phyloP scores from a whole-genome alignment of 106 monocot species.

The Platanthera zijinensis region DNA sequence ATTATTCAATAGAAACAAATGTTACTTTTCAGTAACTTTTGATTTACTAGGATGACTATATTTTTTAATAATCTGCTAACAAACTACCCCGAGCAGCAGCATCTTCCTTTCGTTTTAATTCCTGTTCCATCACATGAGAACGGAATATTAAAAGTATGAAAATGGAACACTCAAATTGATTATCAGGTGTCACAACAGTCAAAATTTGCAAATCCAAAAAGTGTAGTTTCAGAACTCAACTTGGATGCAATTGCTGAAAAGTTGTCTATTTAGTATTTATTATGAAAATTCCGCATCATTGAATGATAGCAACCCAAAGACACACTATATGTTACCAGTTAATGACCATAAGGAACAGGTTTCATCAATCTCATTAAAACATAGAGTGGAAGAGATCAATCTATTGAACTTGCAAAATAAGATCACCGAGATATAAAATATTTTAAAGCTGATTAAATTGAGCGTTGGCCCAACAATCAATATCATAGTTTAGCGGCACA shows the following conservation, averaged over 20 bases:
- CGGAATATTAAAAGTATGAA: not conserved
- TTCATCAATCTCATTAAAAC: not conserved
- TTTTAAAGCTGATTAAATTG: not conserved
- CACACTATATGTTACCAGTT: not conserved
- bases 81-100: slow-evolving; percentile 64
- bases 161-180: not conserved
- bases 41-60: not conserved
- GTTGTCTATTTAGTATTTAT: not conserved
- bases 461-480: not conserved
- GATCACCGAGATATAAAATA: not conserved
- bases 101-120: slow-evolving; percentile 73
- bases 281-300: not conserved
- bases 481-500: not conserved
- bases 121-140: slow-evolving; percentile 25
- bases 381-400: not conserved
- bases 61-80: not conserved
- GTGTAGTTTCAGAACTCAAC: not conserved
- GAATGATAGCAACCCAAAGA: not conserved
- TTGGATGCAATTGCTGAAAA: not conserved
- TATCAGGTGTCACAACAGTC: not conserved
- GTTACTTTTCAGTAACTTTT: not conserved
- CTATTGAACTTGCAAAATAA: not conserved
- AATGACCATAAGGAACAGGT: not conserved
- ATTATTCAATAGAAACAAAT: not conserved
- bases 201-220: not conserved